phyloP scores from a whole-genome alignment of 805 yeast genomes.

The Barnettozyma californica region DNA sequence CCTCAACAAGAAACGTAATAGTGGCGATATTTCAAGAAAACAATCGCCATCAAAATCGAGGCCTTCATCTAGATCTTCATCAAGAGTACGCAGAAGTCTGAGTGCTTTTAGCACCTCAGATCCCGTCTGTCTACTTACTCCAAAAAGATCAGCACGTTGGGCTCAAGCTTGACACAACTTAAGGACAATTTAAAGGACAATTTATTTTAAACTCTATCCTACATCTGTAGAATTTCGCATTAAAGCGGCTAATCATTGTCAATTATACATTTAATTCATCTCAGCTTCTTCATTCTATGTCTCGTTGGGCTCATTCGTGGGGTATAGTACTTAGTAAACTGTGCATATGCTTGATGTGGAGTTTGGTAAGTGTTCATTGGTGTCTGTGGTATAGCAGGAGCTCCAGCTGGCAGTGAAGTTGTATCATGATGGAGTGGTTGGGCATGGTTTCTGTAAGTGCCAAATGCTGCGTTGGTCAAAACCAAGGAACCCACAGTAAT shows the following conservation, averaged over 20 bases:
- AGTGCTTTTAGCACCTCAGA: not conserved
- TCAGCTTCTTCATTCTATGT: slow-evolving; percentile 6
- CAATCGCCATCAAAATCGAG: not conserved
- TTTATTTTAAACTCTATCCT: not conserved
- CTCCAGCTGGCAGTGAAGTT: slow-evolving; percentile 2
- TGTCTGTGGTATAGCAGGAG: slow-evolving; percentile 12
- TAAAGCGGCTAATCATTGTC: not conserved
- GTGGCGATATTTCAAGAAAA: not conserved
- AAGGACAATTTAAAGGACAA: not conserved
- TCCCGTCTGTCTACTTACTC: not conserved
- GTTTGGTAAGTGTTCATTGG: slow-evolving; percentile 20
- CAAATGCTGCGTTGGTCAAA: slow-evolving; percentile 47
- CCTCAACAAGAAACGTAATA: not conserved
- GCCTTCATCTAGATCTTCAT: not conserved
- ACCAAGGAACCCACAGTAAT: slow-evolving; percentile 47
- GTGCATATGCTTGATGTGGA: slow-evolving; percentile 5
- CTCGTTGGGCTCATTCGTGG: slow-evolving; percentile 9
- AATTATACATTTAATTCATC: not conserved
- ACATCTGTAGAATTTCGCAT: not conserved
- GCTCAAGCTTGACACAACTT: not conserved
- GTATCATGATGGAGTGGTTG: slow-evolving; percentile 8
- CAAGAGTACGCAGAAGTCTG: not conserved
- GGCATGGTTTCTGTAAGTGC: slow-evolving; percentile 31
- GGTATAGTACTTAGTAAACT: slow-evolving; percentile 6
- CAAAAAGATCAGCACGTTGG: slow-evolving; percentile 1